Percentiles rank a stretch among this genome's conserved stretches.
These are phyloP conservation scores for Paragyromitra xinjiangensis DNA, from an alignment of 495 filamentous ascomycete species.

Conservation along the genomic window DNA sequence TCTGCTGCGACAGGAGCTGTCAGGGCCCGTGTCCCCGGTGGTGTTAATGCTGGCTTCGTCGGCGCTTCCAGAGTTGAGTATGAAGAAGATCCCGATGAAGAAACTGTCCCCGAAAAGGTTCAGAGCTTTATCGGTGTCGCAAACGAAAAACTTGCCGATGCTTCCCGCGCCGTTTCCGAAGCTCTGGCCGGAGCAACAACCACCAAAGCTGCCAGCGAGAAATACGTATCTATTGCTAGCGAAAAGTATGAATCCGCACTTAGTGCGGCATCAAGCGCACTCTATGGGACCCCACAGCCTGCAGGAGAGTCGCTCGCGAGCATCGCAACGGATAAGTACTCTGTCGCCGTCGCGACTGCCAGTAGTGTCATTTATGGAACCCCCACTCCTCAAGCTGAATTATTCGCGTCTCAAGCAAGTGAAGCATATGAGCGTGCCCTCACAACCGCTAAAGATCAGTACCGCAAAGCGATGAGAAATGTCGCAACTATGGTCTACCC, in stretches of 20 bases:
- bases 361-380: conserved; percentile 72
- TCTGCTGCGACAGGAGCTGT: conserved; percentile 53
- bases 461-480: conserved; percentile 71
- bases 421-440: conserved; percentile 71
- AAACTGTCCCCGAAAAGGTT: conserved; percentile 41
- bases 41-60: conserved; percentile 58
- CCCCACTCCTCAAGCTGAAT: conserved; percentile 62
- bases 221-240: conserved; percentile 56
- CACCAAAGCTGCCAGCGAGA: conserved; percentile 56
- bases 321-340: conserved; percentile 67
- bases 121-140: conserved; percentile 52
- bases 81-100: conserved; percentile 45
- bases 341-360: conserved; percentile 70
- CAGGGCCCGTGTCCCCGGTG: conserved; percentile 50
- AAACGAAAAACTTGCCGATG: conserved; percentile 44
- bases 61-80: conserved; percentile 58
- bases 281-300: conserved; percentile 67
- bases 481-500: conserved; percentile 71
- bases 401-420: conserved; percentile 63
- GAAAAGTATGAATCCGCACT: conserved; percentile 68
- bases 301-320: conserved; percentile 63
- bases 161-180: conserved; percentile 58
- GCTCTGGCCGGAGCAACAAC: conserved; percentile 58
- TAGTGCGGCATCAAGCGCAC: conserved; percentile 66
- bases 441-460: conserved; percentile 69